Evolutionary conservation across 2,329 filamentous ascomycete genomes (phyloP), one percentile per base, ranked within the genome.

Genomic region (Uncinocarpus reesii): DNA sequence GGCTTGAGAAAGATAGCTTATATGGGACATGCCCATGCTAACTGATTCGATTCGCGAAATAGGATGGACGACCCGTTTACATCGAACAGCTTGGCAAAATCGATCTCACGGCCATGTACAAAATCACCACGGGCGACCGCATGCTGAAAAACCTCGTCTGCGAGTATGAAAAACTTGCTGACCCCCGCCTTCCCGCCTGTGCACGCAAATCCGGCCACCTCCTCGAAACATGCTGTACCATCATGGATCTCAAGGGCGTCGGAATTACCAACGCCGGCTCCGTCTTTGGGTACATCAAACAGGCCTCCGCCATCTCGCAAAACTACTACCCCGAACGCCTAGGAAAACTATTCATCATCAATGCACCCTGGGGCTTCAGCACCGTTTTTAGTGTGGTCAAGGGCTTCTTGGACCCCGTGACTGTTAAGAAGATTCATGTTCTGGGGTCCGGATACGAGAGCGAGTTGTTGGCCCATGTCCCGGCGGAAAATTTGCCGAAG

Each of bases 261-360:
- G 86, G 86, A 51, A 71, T 96, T 58, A 77, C 75, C 65, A 92
- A 84, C 70, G 81, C 86, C 36, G 77, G 80, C 53, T 83, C 84
- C 53, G 90, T 95, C 50, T 95, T 93, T 74, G 77, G 80, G 47
- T 96, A 95, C 73, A 79, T 98, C 58, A 80, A 80, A 61, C 79
- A 84, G 65, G 88, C 87, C 38, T 92, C 87, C 28, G 81, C 74
- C 65, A 86, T 98, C 71, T 94, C 86, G 56, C 92, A 96, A 72
- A 95, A 96, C 78, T 94, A 96, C 80, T 98, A 98, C 73, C 92
- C 92, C 6, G 92, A 98, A 77, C 86, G 92, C 51, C 77, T 98
- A 51, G 92, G 92, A 62, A 89, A 88, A 71, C 77, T 98, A 64
- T 98, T 95, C 77, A 73, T 98, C 60, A 95, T 98, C 80, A 98